These are phyloP conservation scores for Cryphonectria japonica DNA, from an alignment of 2,329 filamentous ascomycete genomes.

Conservation along the genomic window DNA sequence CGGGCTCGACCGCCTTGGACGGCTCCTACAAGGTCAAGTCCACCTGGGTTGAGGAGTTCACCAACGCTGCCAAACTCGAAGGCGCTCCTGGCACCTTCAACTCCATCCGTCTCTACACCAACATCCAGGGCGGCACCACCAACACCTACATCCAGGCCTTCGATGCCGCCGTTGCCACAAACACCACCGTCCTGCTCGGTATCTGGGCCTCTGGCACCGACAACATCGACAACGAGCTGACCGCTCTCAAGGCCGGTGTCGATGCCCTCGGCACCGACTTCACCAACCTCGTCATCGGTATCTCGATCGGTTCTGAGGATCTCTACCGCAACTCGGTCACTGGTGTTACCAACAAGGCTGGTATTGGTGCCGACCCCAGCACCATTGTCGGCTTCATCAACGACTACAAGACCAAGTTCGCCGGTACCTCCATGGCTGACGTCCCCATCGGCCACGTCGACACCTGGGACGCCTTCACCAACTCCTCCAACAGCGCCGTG, in stretches of 20 bases:
- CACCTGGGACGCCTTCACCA: slow-evolving; percentile 82
- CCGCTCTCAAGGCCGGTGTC: slow-evolving; percentile 72
- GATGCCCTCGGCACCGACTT: slow-evolving; percentile 68
- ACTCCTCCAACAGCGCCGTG: slow-evolving; percentile 71
- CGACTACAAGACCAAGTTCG: slow-evolving; percentile 66
- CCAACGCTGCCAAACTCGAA: slow-evolving; percentile 63
- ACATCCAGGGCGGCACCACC: slow-evolving; percentile 69
- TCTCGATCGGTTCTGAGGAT: slow-evolving; percentile 87
- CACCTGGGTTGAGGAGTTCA: slow-evolving; percentile 74
- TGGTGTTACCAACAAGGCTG: slow-evolving; percentile 65
- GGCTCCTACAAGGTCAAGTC: slow-evolving; percentile 61
- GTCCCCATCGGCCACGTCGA: slow-evolving; percentile 81
- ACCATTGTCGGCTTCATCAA: slow-evolving; percentile 71
- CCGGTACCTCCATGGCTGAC: slow-evolving; percentile 61
- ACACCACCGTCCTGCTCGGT: slow-evolving; percentile 79
- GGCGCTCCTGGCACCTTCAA: slow-evolving; percentile 67
- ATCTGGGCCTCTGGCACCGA: slow-evolving; percentile 78
- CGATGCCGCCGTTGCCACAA: slow-evolving; percentile 78
- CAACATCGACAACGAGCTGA: slow-evolving; percentile 72
- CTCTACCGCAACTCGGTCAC: slow-evolving; percentile 78
- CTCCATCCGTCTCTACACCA: slow-evolving; percentile 75
- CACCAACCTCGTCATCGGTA: slow-evolving; percentile 71
- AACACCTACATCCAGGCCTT: slow-evolving; percentile 73
- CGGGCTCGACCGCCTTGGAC: slow-evolving; percentile 65
- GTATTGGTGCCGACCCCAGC: slow-evolving; percentile 65